Evolutionary conservation across 257 asterid species (phyloP).

Genomic region (Hygrophila difformis): DNA sequence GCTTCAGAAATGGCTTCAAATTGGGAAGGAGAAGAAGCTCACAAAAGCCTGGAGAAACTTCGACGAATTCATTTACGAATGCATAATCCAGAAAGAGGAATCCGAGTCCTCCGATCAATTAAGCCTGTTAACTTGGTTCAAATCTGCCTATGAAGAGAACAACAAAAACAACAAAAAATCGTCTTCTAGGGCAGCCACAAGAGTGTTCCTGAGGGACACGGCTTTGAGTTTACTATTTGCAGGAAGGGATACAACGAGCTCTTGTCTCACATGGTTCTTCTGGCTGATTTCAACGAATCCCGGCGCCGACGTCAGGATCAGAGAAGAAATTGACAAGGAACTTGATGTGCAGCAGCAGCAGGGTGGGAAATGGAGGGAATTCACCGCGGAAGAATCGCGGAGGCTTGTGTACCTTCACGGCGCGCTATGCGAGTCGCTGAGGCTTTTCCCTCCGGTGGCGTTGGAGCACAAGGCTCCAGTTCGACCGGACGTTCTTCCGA

Average conservation of each 20-base stretch:
- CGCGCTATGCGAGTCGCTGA: constrained; percentile 14
- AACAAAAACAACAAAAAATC: not conserved
- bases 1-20: constrained; percentile 26
- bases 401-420: constrained; percentile 16
- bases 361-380: constrained; percentile 2
- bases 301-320: not conserved
- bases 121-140: constrained; percentile 18
- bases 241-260: constrained; percentile 15
- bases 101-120: not conserved
- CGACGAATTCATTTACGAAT: constrained; percentile 22
- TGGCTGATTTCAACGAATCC: constrained; percentile 13
- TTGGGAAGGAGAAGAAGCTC: constrained; percentile 28
- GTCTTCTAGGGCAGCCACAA: not conserved
- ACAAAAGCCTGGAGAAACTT: constrained; percentile 23
- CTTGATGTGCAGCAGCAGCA: not conserved
- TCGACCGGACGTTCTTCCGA: constrained; percentile 21
- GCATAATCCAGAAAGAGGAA: not conserved
- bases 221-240: constrained; percentile 9
- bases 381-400: constrained; percentile 3
- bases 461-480: constrained; percentile 17
- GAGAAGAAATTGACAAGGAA: constrained; percentile 4
- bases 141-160: constrained; percentile 12
- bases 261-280: constrained; percentile 18
- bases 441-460: constrained; percentile 19
- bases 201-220: constrained; percentile 22